Percentiles rank a stretch among this genome's conserved stretches.
Evolutionary conservation across 2,329 filamentous ascomycete genomes (phyloP).

Genomic region (Biscogniauxia mediterranea): DNA sequence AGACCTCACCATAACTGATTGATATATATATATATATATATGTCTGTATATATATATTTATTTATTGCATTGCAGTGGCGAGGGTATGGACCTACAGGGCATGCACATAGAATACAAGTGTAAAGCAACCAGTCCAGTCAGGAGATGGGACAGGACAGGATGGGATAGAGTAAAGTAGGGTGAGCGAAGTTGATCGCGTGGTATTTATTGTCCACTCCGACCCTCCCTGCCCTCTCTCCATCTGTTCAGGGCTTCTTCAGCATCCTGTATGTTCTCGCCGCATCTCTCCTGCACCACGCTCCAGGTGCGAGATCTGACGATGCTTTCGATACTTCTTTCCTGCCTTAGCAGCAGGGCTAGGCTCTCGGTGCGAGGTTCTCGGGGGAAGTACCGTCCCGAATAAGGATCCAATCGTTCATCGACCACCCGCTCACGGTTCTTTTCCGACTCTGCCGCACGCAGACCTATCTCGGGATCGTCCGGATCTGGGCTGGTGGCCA

Average conservation of each 20-base stretch:
- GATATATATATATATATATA: too few relatives aligned
- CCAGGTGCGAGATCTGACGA: constrained; percentile 83
- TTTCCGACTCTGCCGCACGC: constrained; percentile 67
- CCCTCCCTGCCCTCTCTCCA: constrained; percentile 27
- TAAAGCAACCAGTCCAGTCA: too few relatives aligned
- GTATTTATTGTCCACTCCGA: neutral
- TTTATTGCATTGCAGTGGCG: constrained; percentile 10
- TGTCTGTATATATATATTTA: too few relatives aligned
- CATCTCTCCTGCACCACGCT: constrained; percentile 74
- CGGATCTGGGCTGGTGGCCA: constrained; percentile 84
- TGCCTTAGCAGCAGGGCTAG: constrained; percentile 72
- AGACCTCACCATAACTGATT: too few relatives aligned
- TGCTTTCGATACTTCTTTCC: constrained; percentile 73
- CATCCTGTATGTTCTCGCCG: constrained; percentile 53
- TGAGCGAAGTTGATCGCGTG: neutral
- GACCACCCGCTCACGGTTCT: constrained; percentile 69
- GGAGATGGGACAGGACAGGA: neutral
- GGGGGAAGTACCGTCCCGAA: constrained; percentile 75
- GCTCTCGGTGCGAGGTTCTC: constrained; percentile 76
- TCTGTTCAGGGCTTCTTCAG: constrained; percentile 47
- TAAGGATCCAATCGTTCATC: constrained; percentile 93
- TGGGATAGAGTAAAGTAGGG: neutral
- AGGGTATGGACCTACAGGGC: neutral
- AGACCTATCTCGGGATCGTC: constrained; percentile 76
- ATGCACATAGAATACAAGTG: neutral